phyloP scores from a whole-genome alignment of 345 rosid species.

The Citrus unshiu region DNA sequence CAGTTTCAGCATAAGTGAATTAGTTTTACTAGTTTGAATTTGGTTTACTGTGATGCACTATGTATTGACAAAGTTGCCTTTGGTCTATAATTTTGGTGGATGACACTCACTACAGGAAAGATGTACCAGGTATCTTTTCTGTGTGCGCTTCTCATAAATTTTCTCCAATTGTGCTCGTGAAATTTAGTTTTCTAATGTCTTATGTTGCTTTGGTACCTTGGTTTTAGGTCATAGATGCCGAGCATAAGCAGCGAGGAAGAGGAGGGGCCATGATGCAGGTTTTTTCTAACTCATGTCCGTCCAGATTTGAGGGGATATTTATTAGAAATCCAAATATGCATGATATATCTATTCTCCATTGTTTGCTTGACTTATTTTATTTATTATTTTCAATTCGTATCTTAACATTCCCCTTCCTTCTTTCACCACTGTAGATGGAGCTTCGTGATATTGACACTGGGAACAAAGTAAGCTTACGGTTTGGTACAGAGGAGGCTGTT shows the following conservation, averaged over 20 bases:
- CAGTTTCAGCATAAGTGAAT: background rate
- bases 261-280: slow-evolving; percentile 96
- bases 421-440: slow-evolving; percentile 51
- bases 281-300: background rate
- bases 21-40: background rate
- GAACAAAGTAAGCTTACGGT: slow-evolving; percentile 75
- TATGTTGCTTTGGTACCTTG: background rate
- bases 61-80: slow-evolving; percentile 10
- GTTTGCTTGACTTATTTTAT: background rate
- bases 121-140: slow-evolving; percentile 54
- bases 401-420: background rate
- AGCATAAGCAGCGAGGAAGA: slow-evolving; percentile 88
- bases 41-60: background rate
- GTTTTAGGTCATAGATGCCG: slow-evolving; percentile 65
- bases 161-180: background rate
- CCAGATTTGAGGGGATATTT: background rate
- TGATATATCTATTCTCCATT: background rate
- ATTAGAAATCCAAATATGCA: background rate
- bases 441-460: slow-evolving; percentile 91
- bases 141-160: background rate
- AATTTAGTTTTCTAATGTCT: background rate
- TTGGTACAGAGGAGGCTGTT: slow-evolving; percentile 81
- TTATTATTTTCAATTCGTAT: background rate
- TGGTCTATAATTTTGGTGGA: slow-evolving; percentile 14
- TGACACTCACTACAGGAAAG: slow-evolving; percentile 46